Percentiles rank a stretch among this genome's conserved stretches.
Evolutionary conservation across 495 filamentous ascomycete genomes (phyloP).

Genomic region (Daldinia childiae): DNA sequence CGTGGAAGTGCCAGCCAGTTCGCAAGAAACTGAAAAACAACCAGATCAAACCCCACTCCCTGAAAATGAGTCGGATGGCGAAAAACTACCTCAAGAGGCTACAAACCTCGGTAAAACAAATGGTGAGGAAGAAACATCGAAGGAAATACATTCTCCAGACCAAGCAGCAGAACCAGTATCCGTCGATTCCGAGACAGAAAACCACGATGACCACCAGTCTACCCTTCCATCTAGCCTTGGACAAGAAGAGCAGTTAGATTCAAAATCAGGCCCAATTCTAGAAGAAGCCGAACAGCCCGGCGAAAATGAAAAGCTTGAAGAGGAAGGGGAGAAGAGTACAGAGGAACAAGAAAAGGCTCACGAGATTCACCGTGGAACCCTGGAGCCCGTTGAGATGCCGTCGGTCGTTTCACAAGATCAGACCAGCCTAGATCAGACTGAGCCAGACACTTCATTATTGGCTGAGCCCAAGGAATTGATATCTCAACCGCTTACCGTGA

Average conservation of each 20-base stretch:
- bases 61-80: not conserved
- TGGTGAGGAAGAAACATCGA: not conserved
- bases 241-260: not conserved
- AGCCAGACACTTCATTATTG: conserved; percentile 1
- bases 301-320: not conserved
- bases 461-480: conserved; percentile 12
- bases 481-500: conserved; percentile 7
- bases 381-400: not conserved
- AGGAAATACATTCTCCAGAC: not conserved
- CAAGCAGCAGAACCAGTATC: not conserved
- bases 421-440: conserved; percentile 8
- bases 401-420: conserved; percentile 7
- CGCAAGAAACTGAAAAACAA: not conserved
- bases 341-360: not conserved
- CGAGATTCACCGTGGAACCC: not conserved
- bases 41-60: not conserved
- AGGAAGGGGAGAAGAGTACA: not conserved
- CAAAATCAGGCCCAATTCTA: not conserved
- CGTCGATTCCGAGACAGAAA: not conserved
- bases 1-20: not conserved
- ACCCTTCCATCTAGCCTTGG: not conserved
- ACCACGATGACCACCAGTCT: not conserved
- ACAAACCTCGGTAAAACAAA: not conserved
- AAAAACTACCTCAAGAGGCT: not conserved
- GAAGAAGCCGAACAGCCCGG: not conserved